phyloP scores from a whole-genome alignment of 2,329 filamentous ascomycete species.

The Alternaria angustiovoidea region DNA sequence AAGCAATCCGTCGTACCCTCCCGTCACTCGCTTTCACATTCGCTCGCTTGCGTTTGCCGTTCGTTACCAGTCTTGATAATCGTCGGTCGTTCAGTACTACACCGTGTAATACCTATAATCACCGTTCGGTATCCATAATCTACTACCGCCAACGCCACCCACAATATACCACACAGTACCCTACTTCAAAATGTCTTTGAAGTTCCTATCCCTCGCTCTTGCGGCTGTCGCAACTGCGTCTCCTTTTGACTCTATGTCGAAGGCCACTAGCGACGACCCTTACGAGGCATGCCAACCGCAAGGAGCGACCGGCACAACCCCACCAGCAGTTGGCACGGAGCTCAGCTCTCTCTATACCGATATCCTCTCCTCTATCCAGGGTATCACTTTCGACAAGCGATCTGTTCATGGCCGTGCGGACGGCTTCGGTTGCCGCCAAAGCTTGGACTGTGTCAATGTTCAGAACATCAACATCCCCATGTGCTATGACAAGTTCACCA shows the following conservation, averaged over 20 bases:
- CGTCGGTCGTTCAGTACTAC: constrained; percentile 15
- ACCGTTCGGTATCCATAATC: neutral
- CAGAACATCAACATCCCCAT: constrained; percentile 55
- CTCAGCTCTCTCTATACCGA: constrained; percentile 48
- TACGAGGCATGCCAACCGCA: constrained; percentile 49
- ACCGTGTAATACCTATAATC: constrained; percentile 7
- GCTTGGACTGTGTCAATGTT: constrained; percentile 54
- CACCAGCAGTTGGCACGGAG: constrained; percentile 45
- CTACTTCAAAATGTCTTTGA: constrained; percentile 32
- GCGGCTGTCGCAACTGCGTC: constrained; percentile 32
- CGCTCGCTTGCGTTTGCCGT: constrained; percentile 14
- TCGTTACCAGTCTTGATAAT: constrained; percentile 8
- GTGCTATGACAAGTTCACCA: constrained; percentile 63
- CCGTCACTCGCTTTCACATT: constrained; percentile 11
- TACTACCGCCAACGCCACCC: neutral
- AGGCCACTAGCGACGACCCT: constrained; percentile 35
- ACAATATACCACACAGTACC: neutral
- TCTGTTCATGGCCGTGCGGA: constrained; percentile 28
- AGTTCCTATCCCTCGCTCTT: constrained; percentile 35
- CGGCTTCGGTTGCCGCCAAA: constrained; percentile 48
- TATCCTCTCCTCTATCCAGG: constrained; percentile 46
- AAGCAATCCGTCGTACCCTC: neutral
- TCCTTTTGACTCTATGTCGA: constrained; percentile 28
- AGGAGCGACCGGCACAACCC: constrained; percentile 41
- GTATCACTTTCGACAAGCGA: constrained; percentile 43